Conservation (phyloP, 2,329 filamentous ascomycete genomes). For the Aureobasidium sp. region DNA sequence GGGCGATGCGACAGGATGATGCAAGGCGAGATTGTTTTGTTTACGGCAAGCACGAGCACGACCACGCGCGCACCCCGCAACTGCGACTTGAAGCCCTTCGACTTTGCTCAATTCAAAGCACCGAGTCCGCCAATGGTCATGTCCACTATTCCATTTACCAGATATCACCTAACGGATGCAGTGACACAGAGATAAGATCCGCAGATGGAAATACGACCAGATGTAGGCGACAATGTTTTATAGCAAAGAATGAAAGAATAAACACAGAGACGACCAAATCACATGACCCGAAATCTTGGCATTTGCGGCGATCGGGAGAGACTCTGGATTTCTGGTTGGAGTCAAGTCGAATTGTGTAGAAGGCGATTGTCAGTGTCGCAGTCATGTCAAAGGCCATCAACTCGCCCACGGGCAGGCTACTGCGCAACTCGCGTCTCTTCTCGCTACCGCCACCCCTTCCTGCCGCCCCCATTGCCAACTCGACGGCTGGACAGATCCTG, state of each 20-base stretch:
- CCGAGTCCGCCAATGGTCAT: not conserved
- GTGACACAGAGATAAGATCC: no score
- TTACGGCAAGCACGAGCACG: not conserved
- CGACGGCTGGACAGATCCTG: slow-evolving; percentile 40
- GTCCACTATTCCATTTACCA: no score
- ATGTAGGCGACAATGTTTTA: not conserved
- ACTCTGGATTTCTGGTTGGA: not conserved
- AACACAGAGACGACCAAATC: not conserved
- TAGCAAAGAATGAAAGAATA: not conserved
- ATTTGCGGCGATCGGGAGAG: slow-evolving; percentile 5
- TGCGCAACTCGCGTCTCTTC: slow-evolving; percentile 85
- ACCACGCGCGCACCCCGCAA: not conserved
- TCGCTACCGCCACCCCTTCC: slow-evolving; percentile 71
- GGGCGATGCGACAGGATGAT: not conserved
- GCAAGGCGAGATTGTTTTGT: slow-evolving; percentile 8
- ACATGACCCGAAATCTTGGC: slow-evolving; percentile 1
- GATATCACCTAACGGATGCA: no score
- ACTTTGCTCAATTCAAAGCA: not conserved
- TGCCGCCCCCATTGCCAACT: slow-evolving; percentile 39
- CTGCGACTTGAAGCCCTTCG: not conserved
- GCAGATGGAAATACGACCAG: no score
- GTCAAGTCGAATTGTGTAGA: not conserved
- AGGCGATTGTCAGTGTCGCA: not conserved
- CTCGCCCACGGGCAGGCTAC: slow-evolving; percentile 58
- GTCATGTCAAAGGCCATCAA: slow-evolving; percentile 30